Evolutionary conservation across 306 rosid genomes (phyloP), one percentile per base, ranked within the genome.

Genomic region (Acmispon strigosus): DNA sequence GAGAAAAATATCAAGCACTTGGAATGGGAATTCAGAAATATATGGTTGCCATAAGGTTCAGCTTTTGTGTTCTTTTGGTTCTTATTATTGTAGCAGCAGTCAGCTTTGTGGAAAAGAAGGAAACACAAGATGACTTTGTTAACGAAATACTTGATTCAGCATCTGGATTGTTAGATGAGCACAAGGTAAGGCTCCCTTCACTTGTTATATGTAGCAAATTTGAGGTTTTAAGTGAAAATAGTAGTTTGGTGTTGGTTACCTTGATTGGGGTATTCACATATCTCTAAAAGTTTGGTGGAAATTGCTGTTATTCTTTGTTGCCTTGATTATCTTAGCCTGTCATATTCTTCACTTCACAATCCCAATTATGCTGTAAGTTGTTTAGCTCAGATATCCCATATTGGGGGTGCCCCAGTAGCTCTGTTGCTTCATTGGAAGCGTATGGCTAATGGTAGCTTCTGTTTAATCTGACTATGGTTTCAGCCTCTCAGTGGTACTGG

Each of bases 71-170:
- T 69, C 76, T 84, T 80, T 73, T 89, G 76, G 84, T 79, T 78
- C 56, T 86, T 54, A 72, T 86, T 76, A 16, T 94, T 11, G 79
- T 75, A 13, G 82, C 84, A 48, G 83, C 83, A 12, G 79, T 58
- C 20, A 75, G 89, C 49, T 76, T 81, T 13, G 34, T 64, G 62
- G 88, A 71, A 42, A 67, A 75, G 67, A 73, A 66, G 75, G 84
- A 20, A 59, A 41, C 66, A 65, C 91, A 70, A 55, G 88, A 86
- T 78, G 78, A 53, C n/a, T 76, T 87, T 59, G 79, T 89, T 53
- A 70, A 77, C 60, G 78, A 76, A 63, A 76, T 95, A 17, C 86
- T 90, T 72, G 85, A 86, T 80, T 90, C 89, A 15, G 75, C 69
- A n/a, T 78, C 85, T 70, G 87, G 85, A 39, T 75, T 83, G 80